Percentiles rank a stretch among this genome's conserved stretches.
Conservation (phyloP, 129 eudicot species). For the Escallonia rubra region DNA sequence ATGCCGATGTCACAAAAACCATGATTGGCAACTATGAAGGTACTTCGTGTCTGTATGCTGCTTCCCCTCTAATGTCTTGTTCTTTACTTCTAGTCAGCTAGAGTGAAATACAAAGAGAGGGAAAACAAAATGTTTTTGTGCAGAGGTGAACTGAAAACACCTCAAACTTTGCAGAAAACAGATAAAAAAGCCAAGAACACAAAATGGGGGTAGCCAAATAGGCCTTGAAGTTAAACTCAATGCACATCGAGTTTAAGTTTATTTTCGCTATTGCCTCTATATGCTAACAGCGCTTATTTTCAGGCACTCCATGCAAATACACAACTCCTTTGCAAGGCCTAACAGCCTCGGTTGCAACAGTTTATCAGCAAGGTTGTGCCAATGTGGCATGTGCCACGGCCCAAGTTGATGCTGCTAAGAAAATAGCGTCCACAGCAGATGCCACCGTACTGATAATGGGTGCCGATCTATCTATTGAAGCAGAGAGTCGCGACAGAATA, state of each 20-base stretch:
- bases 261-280: too few species aligned
- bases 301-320: constrained; percentile 86
- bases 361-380: constrained; percentile 61
- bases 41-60: neutral
- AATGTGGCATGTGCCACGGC: constrained; percentile 64
- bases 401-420: constrained; percentile 63
- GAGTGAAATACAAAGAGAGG: too few species aligned
- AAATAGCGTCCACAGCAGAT: constrained; percentile 68
- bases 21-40: constrained; percentile 97
- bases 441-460: constrained; percentile 83
- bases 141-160: too few species aligned
- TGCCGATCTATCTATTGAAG: constrained; percentile 76
- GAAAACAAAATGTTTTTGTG: too few species aligned
- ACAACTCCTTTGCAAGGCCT: constrained; percentile 85
- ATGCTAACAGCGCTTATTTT: neutral
- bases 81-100: too few species aligned
- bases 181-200: too few species aligned
- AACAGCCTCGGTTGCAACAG: constrained; percentile 49
- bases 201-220: too few species aligned
- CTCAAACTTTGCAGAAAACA: too few species aligned
- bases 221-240: too few species aligned
- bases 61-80: too few species aligned
- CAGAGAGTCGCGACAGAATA: constrained; percentile 61
- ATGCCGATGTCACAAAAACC: constrained; percentile 77
- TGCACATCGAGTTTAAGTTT: too few species aligned